Evolutionary conservation across 2,329 filamentous ascomycete species (phyloP).

Genomic region (Shiraia sp.): DNA sequence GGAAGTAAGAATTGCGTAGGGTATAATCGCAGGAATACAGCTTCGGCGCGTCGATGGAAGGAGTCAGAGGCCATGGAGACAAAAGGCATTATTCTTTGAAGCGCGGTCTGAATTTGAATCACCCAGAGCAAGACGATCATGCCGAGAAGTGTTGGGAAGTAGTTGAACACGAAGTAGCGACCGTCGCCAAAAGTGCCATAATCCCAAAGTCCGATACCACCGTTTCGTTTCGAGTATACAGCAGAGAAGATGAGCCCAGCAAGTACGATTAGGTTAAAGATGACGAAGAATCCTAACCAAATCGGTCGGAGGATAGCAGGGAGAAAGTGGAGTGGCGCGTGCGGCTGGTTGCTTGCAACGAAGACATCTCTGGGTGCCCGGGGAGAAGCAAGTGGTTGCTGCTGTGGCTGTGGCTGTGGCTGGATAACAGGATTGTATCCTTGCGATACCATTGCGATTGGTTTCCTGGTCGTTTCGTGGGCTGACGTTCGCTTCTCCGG

Average conservation of each 20-base stretch:
- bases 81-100: slow-evolving; percentile 79
- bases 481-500: slow-evolving; percentile 15
- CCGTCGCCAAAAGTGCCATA: slow-evolving; percentile 72
- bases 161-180: slow-evolving; percentile 83
- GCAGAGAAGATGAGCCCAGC: slow-evolving; percentile 73
- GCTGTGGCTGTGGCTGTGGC: slow-evolving; percentile 6
- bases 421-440: slow-evolving; percentile 4
- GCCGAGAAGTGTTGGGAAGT: slow-evolving; percentile 78
- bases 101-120: slow-evolving; percentile 72
- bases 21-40: slow-evolving; percentile 66
- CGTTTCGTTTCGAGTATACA: slow-evolving; percentile 39
- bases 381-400: slow-evolving; percentile 13
- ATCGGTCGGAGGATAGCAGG: slow-evolving; percentile 71
- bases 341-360: slow-evolving; percentile 52
- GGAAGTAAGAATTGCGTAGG: slow-evolving; percentile 70
- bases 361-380: slow-evolving; percentile 48
- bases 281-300: slow-evolving; percentile 64
- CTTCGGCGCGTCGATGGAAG: slow-evolving; percentile 60
- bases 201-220: slow-evolving; percentile 66
- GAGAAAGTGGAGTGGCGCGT: slow-evolving; percentile 64
- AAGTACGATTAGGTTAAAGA: slow-evolving; percentile 70
- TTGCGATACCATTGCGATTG: slow-evolving; percentile 6
- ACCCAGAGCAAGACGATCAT: slow-evolving; percentile 74
- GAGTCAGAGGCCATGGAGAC: slow-evolving; percentile 71
- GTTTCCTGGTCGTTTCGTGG: slow-evolving; percentile 9